Percentiles rank a stretch among this genome's conserved stretches.
phyloP scores from a whole-genome alignment of 371 early-diverging fungal species.

The Dichotomocladium elegans region DNA sequence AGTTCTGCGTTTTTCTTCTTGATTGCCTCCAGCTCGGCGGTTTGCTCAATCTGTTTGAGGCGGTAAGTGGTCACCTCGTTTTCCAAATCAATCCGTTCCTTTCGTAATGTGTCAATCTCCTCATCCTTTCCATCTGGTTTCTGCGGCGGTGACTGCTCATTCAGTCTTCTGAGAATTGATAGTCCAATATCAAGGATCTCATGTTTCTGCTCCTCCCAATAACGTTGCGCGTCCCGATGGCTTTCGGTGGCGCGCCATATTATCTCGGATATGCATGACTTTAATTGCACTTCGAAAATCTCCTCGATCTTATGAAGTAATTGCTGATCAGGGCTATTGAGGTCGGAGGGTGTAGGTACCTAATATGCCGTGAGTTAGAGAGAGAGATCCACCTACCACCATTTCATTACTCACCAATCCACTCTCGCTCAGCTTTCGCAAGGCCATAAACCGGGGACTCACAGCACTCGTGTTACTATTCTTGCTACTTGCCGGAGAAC shows the following conservation, averaged over 20 bases:
- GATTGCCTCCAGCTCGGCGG: constrained; percentile 21
- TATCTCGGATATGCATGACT: constrained; percentile 28
- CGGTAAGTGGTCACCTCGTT: constrained; percentile 12
- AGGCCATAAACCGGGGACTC: constrained; percentile 42
- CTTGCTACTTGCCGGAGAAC: constrained; percentile 4
- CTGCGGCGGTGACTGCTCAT: constrained; percentile 1
- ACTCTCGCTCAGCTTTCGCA: constrained; percentile 31
- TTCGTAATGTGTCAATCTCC: constrained; percentile 15
- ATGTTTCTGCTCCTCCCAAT: constrained; percentile 39
- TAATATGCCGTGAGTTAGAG: neutral
- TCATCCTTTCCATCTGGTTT: constrained; percentile 8
- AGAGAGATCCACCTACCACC: neutral
- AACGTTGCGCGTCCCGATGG: constrained; percentile 23
- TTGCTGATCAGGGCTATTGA: neutral
- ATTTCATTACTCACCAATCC: constrained; percentile 17
- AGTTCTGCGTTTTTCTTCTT: constrained; percentile 14
- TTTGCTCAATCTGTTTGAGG: constrained; percentile 16
- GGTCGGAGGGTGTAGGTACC: neutral
- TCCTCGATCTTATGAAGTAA: constrained; percentile 20
- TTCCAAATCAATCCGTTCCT: constrained; percentile 18
- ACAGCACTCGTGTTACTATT: constrained; percentile 33
- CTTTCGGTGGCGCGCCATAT: constrained; percentile 29
- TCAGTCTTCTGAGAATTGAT: constrained; percentile 16
- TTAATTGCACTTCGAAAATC: constrained; percentile 15
- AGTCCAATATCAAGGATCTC: constrained; percentile 27